Evolutionary conservation across 2,329 filamentous ascomycete genomes (phyloP).

Genomic region (Dactylellina parvicollis): DNA sequence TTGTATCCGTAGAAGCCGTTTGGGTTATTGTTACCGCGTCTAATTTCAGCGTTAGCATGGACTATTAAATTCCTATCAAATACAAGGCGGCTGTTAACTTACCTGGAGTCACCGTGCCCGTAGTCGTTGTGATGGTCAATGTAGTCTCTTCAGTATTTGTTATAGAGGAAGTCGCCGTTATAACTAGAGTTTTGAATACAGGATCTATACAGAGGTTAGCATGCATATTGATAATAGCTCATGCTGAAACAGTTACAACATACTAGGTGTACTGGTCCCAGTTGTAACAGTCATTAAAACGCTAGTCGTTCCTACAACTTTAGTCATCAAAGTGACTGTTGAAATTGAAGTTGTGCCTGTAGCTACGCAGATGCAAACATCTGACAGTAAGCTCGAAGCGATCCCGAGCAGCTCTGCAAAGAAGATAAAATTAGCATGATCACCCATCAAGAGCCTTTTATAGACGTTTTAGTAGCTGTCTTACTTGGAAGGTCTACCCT

Average conservation of each 20-base stretch:
- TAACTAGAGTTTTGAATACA: conserved; percentile 7
- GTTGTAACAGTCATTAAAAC: conserved; percentile 6
- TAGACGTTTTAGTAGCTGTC: conserved; percentile 3
- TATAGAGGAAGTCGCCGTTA: conserved; percentile 4
- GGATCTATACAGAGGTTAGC: conserved; percentile 5
- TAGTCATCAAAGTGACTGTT: conserved; percentile 4
- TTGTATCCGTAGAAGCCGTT: conserved; percentile 4
- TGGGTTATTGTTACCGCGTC: conserved; percentile 3
- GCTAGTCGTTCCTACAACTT: conserved; percentile 5
- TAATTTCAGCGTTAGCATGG: conserved; percentile 4
- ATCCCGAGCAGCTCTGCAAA: conserved; percentile 5
- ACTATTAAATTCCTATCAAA: conserved; percentile 7
- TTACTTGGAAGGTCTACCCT: conserved; percentile 5
- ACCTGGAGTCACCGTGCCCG: conserved; percentile 1
- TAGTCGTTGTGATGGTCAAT: conserved; percentile 1
- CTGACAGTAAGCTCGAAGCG: conserved; percentile 5
- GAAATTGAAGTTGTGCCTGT: conserved; percentile 6
- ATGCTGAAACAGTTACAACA: conserved; percentile 6
- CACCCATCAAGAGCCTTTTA: conserved; percentile 5
- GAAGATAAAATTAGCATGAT: conserved; percentile 7
- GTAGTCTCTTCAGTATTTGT: conserved; percentile 6
- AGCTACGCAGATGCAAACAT: conserved; percentile 5
- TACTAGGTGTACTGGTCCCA: conserved; percentile 5
- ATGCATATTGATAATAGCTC: conserved; percentile 3
- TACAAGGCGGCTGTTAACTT: conserved; percentile 5